Conservation (phyloP, 768 basidiomycete species). For the Dacryopinax primogenitus region DNA sequence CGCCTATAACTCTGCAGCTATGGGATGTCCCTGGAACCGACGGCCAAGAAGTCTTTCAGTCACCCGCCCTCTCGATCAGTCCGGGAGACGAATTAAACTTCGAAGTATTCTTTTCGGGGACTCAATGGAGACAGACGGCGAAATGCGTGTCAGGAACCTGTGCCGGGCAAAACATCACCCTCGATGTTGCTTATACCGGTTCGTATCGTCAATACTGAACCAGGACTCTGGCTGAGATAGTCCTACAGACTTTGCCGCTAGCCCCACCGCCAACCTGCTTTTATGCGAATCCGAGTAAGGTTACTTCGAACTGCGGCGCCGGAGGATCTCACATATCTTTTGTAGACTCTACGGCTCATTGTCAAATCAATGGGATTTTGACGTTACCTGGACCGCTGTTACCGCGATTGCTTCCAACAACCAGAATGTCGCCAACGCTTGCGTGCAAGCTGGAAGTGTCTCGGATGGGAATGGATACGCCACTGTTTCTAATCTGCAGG, state of each 20-base stretch:
- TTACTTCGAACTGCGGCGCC: background rate
- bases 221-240: no score
- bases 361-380: background rate
- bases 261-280: background rate
- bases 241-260: no score
- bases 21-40: background rate
- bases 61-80: background rate
- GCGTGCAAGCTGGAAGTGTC: background rate
- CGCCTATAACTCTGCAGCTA: background rate
- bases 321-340: background rate
- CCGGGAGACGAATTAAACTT: background rate
- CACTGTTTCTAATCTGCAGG: no score
- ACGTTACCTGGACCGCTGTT: background rate
- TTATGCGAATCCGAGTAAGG: background rate
- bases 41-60: background rate
- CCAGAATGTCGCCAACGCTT: background rate
- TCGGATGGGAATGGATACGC: no score
- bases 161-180: background rate
- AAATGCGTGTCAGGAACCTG: background rate
- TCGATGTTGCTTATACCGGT: background rate
- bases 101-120: background rate
- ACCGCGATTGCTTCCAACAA: background rate
- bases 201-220: no score
- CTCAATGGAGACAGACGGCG: background rate
- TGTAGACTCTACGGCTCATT: background rate